Base-by-base conservation (phyloP, 2,329 filamentous ascomycete species). In the Ophiostoma tasmaniense region DNA sequence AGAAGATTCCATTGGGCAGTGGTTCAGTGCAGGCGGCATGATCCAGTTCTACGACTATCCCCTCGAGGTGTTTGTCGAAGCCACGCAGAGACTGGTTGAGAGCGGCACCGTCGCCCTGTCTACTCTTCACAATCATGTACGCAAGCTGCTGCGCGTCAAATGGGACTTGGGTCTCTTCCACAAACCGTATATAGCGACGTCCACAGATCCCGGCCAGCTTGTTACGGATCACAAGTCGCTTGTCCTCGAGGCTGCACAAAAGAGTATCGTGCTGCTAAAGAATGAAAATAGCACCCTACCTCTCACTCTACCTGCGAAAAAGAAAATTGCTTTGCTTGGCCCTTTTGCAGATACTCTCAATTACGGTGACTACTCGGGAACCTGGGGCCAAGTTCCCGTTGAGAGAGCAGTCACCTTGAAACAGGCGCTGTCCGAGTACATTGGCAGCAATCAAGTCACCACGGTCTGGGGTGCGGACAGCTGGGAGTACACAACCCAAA, bases 11-110 rank as follows among this genome's bases (percentile, higher is more conserved):
- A 35, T 67, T 25, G 66, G 66, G 1, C 66, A 67, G 55, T 67
- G 66, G 66, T 50, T 67, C 66, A 67, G 52, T n/a, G 66, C 66
- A 5, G 66, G 66, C 25, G 66, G 66, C 25, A 67, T 67, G 66
- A 67, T 67, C 20, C 66, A 67, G 20, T 64, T 67, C 37, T 67
- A 67, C 37, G 66, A 67, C 37, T 67, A 64, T 20, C 10, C 66
- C 5, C 55, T 64, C 22, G 66, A 67, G 3, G 45, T 55, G 35
- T 67, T 64, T 22, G 14, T 67, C 25, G 62, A 17, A 22, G 28
- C 65, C 30, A 66, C 28, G 20, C 20, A 64, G 50, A 2, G n/a
- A 11, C 50, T 55, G 7, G 50, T 55, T 25, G 50, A 11, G 22
- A 55, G 50, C n/a, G 50, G 50, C 50, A 55, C 50, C 4, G n/a